Conservation (phyloP, 345 rosid species). For the Salix viminalis region DNA sequence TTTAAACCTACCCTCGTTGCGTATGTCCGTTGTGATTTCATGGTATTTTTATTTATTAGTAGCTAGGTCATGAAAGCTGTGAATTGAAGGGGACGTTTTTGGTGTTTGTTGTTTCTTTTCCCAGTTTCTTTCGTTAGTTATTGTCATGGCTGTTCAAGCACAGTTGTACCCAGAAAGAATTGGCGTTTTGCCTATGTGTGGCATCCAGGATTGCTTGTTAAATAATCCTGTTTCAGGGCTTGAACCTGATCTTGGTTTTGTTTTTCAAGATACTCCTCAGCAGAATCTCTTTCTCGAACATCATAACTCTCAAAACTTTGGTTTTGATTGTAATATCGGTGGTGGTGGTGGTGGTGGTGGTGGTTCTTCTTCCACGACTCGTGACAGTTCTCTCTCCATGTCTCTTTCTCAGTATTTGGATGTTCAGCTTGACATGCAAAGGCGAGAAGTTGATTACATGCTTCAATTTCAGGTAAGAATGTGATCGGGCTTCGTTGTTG, state of each 20-base stretch:
- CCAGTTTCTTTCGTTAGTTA: neutral
- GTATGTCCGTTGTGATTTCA: neutral
- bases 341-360: neutral
- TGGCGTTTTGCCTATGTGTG: conserved; percentile 20
- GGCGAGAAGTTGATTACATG: conserved; percentile 34
- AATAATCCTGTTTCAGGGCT: conserved; percentile 17
- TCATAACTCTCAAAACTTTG: neutral
- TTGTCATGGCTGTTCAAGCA: conserved; percentile 40
- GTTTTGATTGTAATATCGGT: neutral
- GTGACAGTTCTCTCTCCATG: conserved; percentile 17
- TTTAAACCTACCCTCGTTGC: conserved; percentile 18
- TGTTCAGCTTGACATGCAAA: conserved; percentile 37
- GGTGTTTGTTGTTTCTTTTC: neutral
- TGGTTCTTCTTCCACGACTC: conserved; percentile 15
- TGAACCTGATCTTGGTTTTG: conserved; percentile 14
- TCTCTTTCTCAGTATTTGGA: conserved; percentile 19
- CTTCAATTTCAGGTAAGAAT: conserved; percentile 30
- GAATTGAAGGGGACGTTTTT: conserved; percentile 14
- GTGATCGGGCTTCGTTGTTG: neutral
- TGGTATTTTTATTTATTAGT: neutral
- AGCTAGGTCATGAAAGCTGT: conserved; percentile 12
- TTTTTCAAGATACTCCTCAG: conserved; percentile 16
- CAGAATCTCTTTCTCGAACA: conserved; percentile 10
- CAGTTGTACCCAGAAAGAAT: conserved; percentile 28
- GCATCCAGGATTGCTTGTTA: conserved; percentile 32